phyloP scores from a whole-genome alignment of 345 rosid species.

The Linum lewisii region DNA sequence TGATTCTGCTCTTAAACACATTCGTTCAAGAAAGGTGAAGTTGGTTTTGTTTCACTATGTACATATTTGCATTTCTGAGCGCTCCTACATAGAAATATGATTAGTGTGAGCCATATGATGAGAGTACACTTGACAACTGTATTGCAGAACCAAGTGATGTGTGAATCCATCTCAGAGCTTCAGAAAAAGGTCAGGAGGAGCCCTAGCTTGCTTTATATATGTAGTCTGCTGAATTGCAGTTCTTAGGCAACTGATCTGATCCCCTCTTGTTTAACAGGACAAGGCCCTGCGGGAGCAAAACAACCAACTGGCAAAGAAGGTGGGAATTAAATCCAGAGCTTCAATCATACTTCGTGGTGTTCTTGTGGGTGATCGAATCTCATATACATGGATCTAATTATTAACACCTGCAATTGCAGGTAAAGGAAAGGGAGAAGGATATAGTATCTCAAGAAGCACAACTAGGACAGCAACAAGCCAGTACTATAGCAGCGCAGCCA shows the following conservation, averaged over 20 bases:
- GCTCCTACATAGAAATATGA: too few relatives aligned
- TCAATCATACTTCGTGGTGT: neutral
- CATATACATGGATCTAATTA: neutral
- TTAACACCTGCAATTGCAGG: slow-evolving; percentile 25
- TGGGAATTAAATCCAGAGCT: slow-evolving; percentile 7
- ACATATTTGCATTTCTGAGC: too few relatives aligned
- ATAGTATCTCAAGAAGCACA: slow-evolving; percentile 25
- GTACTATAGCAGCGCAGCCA: slow-evolving; percentile 28
- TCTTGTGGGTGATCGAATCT: too few relatives aligned
- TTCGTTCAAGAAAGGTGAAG: slow-evolving; percentile 60
- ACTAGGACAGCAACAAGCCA: slow-evolving; percentile 25
- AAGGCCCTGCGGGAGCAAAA: slow-evolving; percentile 67
- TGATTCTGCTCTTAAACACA: slow-evolving; percentile 59
- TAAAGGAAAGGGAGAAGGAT: slow-evolving; percentile 52
- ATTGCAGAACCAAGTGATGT: slow-evolving; percentile 71
- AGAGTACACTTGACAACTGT: too few relatives aligned
- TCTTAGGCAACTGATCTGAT: neutral
- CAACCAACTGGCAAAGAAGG: slow-evolving; percentile 64
- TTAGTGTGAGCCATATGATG: neutral
- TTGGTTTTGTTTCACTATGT: too few relatives aligned
- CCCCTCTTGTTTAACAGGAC: slow-evolving; percentile 28
- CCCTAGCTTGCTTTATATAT: neutral
- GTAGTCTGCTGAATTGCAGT: neutral
- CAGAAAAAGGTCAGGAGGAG: slow-evolving; percentile 61
- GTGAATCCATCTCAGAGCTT: slow-evolving; percentile 66